Evolutionary conservation across 148 eudicot genomes (phyloP), one percentile per base, ranked within the genome.

Genomic region (Fagopyrum esculentum): DNA sequence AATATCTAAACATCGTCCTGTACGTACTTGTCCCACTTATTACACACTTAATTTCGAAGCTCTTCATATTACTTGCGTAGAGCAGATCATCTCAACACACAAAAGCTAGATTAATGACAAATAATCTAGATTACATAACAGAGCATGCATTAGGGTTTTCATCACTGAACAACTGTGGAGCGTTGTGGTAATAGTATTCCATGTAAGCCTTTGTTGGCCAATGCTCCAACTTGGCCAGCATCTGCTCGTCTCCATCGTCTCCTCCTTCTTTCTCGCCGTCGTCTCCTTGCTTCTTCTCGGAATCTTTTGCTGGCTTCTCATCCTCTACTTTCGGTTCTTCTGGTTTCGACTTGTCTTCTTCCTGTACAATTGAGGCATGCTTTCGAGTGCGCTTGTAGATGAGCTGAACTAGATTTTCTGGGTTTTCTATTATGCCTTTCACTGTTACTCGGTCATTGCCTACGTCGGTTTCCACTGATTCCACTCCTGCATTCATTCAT

Each of bases 131-230:
- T 80, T 76, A 88, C 90, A 90, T 84, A 11, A 91, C 69, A 49
- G 82, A 78, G 78, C 96, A 91, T 56, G 91, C 91, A 80, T 87
- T 77, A 29, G 96, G 93, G 76, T 91, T 86, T 46, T 91, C 96
- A 63, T 91, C 93, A 44, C 93, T 89, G 77, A 91, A 89, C 44
- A 89, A n/a, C 68, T 84, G 85, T 78, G 96, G 89, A 2, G 69
- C 69, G 13, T 30, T 19, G 9, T 81, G 84, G 29, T 78, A 47
- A 29, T 76, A 52, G 48, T 83, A 78, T 78, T 83, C 89, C 84
- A 78, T 80, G 75, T 77, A 54, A 72, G 82, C 77, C 78, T 49
- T 77, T 5, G 85, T 73, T 29, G 83, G 80, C 77, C 81, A 84
- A 68, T 87, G 78, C 73, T 87, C 85, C 19, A 71, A 83, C 71